Percentiles rank a stretch among this genome's conserved stretches.
Conservation (phyloP, 331 rosid genomes). For the Erythrophleum ivorense region DNA sequence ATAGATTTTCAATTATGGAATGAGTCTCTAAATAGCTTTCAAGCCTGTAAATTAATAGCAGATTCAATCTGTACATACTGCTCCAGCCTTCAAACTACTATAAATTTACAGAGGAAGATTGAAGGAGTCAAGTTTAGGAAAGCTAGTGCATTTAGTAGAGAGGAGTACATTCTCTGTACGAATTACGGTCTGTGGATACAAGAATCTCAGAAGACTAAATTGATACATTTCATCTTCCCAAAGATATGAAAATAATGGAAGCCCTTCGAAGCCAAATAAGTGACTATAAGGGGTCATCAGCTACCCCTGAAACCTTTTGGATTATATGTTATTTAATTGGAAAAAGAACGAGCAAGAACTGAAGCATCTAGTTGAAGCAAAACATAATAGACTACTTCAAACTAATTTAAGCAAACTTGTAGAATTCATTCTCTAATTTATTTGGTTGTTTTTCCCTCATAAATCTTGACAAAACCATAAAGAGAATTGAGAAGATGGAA, state of each 20-base stretch:
- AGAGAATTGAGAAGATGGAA: not conserved
- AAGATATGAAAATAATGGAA: not conserved
- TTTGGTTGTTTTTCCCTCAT: not conserved
- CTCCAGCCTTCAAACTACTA: not conserved
- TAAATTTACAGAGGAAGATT: not conserved
- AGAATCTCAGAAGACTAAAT: not conserved
- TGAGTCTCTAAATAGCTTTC: too few species aligned
- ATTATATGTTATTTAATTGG: not conserved
- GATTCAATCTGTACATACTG: not conserved
- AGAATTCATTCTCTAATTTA: not conserved
- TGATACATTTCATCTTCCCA: not conserved
- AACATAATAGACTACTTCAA: not conserved
- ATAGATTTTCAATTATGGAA: too few species aligned
- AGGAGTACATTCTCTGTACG: not conserved
- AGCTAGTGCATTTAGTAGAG: not conserved
- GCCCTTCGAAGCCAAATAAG: not conserved
- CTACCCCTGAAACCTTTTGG: not conserved
- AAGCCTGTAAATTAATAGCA: not conserved
- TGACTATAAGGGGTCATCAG: too few species aligned
- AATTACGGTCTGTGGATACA: not conserved
- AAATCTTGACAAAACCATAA: not conserved
- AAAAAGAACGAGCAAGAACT: not conserved
- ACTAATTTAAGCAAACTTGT: not conserved
- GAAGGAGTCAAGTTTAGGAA: not conserved
- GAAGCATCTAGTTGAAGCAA: slow-evolving; percentile 1